Evolutionary conservation across 169 alveolate species (phyloP), one percentile per base, ranked within the genome.

Genomic region (Theileria luwenshuni): DNA sequence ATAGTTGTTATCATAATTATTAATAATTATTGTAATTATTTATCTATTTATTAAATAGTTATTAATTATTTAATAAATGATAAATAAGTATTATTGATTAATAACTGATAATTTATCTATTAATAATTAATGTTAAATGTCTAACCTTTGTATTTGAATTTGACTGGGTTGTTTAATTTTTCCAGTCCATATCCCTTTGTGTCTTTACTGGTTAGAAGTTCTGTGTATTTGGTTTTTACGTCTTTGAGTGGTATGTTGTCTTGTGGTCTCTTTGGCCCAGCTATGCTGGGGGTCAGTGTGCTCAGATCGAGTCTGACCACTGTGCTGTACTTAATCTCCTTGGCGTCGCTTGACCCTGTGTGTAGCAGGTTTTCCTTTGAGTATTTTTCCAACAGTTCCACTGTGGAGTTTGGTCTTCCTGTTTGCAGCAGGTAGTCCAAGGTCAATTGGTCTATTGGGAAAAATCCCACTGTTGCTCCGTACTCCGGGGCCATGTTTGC

Each of bases 231-330:
- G n/a, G 73, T 65, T 84, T 95, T 94, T 83, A 96, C 86, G 60
- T 90, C 83, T 42, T 94, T 48, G 30, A 96, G 83, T 33, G 91
- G 68, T 38, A 96, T 97, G 84, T 95, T 91, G 80, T 96, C 99
- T 72, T 96, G 99, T 1, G 99, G 99, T 67, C 99, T 93, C 86
- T 97, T 97, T 8, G 99, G 99, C 21, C 99, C 99, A 27, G 98
- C 94, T 8, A 96, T 76, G 32, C 96, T 93, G 38, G 98, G 97
- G 41, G 85, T 90, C 47, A 97, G 93, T n/a, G 95, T 80, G 49
- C 96, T 83, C 30, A 97, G 87, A 83, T 97, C 99, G 35, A 97
- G 86, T 30, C 92, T 92, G 30, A 83, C 79, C n/a, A 65, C 79
- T 27, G 88, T 79, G 59, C 92, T 80, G 74, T 90, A 90, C 80